phyloP scores from a whole-genome alignment of 345 rosid genomes.

The Zanthoxylum bungeanum region DNA sequence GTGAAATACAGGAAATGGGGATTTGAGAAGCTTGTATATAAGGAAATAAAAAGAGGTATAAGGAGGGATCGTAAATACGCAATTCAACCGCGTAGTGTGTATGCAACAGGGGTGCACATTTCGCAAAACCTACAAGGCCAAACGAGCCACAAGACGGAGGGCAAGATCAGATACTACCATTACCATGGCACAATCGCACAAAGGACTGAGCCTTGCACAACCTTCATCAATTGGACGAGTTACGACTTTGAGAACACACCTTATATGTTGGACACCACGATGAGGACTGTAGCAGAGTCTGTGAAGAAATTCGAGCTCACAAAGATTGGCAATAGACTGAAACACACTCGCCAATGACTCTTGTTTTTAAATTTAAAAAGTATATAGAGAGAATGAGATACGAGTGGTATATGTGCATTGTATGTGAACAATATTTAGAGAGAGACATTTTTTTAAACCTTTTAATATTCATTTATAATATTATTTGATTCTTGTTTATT shows the following conservation, averaged over 20 bases:
- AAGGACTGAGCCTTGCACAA: conserved; percentile 71
- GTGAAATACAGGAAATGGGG: conserved; percentile 77
- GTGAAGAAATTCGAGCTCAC: conserved; percentile 72
- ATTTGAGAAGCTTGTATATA: conserved; percentile 79
- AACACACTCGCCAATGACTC: conserved; percentile 60
- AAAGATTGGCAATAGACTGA: conserved; percentile 60
- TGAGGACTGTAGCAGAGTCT: conserved; percentile 45
- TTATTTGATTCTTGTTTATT: conserved; percentile 1
- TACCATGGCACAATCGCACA: conserved; percentile 82
- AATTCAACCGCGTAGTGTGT: conserved; percentile 69
- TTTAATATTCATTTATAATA: neutral
- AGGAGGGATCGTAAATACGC: conserved; percentile 83
- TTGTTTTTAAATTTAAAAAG: neutral
- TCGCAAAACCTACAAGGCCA: conserved; percentile 73
- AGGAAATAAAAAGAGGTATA: conserved; percentile 68
- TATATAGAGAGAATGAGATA: neutral
- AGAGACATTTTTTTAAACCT: neutral
- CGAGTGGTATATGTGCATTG: neutral
- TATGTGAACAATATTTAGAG: neutral
- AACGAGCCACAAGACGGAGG: conserved; percentile 58
- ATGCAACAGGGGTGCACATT: conserved; percentile 85
- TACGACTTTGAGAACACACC: conserved; percentile 53
- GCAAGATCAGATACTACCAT: conserved; percentile 67
- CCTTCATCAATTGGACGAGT: conserved; percentile 41
- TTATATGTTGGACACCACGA: conserved; percentile 62